These are phyloP conservation scores for Amniculicola lignicola DNA, from an alignment of 495 filamentous ascomycete species.

Conservation along the genomic window DNA sequence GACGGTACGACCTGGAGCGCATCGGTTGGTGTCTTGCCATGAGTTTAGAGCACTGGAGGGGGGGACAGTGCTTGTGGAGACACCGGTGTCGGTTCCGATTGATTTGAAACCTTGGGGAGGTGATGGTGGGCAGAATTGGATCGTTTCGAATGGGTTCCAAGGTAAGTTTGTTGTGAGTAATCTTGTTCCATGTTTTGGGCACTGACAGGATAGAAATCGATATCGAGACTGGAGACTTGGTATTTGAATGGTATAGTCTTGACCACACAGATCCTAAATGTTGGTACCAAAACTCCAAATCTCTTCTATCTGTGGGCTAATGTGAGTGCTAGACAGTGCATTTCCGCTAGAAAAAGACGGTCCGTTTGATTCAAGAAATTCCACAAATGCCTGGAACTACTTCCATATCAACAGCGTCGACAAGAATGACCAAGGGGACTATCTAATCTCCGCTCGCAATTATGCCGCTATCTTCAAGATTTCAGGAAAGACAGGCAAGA, in stretches of 20 bases:
- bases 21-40: neutral
- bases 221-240: slow-evolving; percentile 39
- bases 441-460: slow-evolving; percentile 47
- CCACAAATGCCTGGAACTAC: slow-evolving; percentile 34
- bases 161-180: neutral
- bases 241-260: slow-evolving; percentile 44
- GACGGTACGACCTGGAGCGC: neutral
- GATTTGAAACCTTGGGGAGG: neutral
- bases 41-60: neutral
- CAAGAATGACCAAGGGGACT: slow-evolving; percentile 39
- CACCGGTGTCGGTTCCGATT: neutral
- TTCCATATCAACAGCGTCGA: slow-evolving; percentile 44
- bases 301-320: no score
- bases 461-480: slow-evolving; percentile 40
- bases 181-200: slow-evolving; percentile 45
- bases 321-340: neutral
- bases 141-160: neutral
- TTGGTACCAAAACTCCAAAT: no score
- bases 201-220: slow-evolving; percentile 37
- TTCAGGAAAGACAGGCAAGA: slow-evolving; percentile 38
- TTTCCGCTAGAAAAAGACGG: neutral
- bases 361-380: neutral
- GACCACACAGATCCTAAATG: slow-evolving; percentile 45
- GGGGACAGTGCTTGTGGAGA: neutral
- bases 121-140: neutral